Evolutionary conservation across 345 rosid species (phyloP), one percentile per base, ranked within the genome.

Genomic region (Pugionium dolabratum): DNA sequence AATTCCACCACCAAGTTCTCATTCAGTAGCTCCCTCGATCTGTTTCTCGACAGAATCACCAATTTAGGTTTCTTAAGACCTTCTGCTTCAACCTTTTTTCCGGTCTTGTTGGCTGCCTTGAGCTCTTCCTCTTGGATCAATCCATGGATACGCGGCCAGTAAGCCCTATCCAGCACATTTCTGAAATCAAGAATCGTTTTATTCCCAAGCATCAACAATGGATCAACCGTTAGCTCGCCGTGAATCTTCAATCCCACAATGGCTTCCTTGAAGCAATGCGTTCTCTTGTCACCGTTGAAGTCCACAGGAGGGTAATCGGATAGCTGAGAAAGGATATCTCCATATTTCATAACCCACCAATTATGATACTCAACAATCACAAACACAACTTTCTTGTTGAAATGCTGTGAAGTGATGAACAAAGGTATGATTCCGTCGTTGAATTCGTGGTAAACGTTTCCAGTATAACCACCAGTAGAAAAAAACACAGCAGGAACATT

Each of bases 381-480:
- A 82, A 87, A 87, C 77, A 84, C 84, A 37, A 90, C 90, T 75
- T 79, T 83, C 79, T 77, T 86, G 35, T 83, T 74, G 36, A 86
- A 76, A 67, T 87, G 90, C 36, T 82, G 95, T 2, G 90, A 87
- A 11, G 97, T 90, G 51, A 90, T 82, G 65, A 70, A 90, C 74
- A 90, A 54, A 29, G 95, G 97, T 42, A 90, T 64, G 61, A 90
- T 82, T 43, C 92, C 92, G 25, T 90, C 95, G 69, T 86, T 87
- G 71, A 90, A 87, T 67, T 90, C 97, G 47, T 90, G 92, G 47
- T 84, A 87, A 30, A 86, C 75, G 31, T 90, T 90, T 26, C 97
- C 97, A 0, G 97, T 87, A 31, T 86, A 90, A 4, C 97, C 97
- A 4, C 92, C 89, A 0, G 95, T 87, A 0, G 92, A 87, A 76